phyloP scores from a whole-genome alignment of 1,139 yeast species.

The Suhomyces atakaporum region DNA sequence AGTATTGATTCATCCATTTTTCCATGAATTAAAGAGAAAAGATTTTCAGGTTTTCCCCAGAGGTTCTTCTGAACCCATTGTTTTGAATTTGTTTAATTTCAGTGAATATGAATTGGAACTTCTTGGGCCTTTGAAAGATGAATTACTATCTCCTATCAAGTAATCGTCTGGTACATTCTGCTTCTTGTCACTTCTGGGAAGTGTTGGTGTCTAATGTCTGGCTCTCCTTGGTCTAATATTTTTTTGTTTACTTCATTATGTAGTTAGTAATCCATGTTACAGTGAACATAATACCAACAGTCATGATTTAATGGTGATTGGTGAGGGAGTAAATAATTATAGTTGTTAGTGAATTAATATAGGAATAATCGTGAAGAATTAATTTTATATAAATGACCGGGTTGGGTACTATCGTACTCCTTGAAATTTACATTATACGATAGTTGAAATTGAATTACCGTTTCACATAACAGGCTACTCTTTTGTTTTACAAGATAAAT shows the following conservation, averaged over 20 bases:
- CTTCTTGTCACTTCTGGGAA: conserved; percentile 11
- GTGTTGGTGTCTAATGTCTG: conserved; percentile 8
- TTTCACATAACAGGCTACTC: too few species aligned
- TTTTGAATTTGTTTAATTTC: conserved; percentile 52
- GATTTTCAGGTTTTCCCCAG: conserved; percentile 63
- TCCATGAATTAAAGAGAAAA: conserved; percentile 61
- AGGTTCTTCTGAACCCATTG: conserved; percentile 43
- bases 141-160: conserved; percentile 24
- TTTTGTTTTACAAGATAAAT: too few species aligned
- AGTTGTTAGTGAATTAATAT: too few species aligned
- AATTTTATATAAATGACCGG: too few species aligned
- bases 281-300: conserved; percentile 1
- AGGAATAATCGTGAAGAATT: too few species aligned
- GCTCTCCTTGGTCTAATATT: conserved; percentile 5
- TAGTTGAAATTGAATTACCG: too few species aligned
- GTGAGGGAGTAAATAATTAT: background rate
- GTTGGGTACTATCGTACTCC: too few species aligned
- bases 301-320: background rate
- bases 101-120: conserved; percentile 55
- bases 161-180: conserved; percentile 2
- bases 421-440: too few species aligned
- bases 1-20: conserved; percentile 71
- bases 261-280: conserved; percentile 10
- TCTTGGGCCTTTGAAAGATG: conserved; percentile 46
- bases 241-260: conserved; percentile 12